Base-by-base conservation (phyloP, 805 yeast genomes). In the Ogataea parapolymorpha region DNA sequence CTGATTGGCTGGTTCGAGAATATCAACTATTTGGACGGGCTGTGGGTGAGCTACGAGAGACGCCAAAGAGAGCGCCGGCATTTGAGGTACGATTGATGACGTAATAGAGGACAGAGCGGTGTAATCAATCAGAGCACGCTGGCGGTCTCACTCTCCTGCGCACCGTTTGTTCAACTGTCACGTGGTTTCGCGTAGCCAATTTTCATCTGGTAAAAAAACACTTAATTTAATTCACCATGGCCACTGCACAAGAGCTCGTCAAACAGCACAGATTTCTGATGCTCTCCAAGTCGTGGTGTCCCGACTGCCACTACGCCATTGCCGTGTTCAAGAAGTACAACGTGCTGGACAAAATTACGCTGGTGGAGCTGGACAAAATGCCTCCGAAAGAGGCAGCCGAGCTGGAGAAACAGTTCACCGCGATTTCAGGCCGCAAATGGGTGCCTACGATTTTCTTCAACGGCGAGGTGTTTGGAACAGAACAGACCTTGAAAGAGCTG, bases 201-300 rank as follows among this genome's bases (percentile, higher is more conserved):
- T 12, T 30, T 10, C 26, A 8, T 10, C n/a, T 18, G 20, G 20
- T n/a, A 34, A 34, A 29, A 29, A 10, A 39, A 22, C 14, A 10
- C 15, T 11, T 17, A 3, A 16, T 26, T 17, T 23, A 17, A 33
- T 33, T 23, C 30, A 35, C 35, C 43, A 40, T 34, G 43, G 32
- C 27, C 20, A 39, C 46, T 53, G 87, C 82, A 2, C 61, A 68
- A 38, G 62, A 71, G 20, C 61, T 79, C 40, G 68, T 82, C 41
- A 38, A 56, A 8, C 51, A 64, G 3, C 63, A 80, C 61, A 67
- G 67, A 35, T 77, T 61, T 50, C 67, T 84, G 44, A 74, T 80
- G 72, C 56, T 83, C 10, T 76, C 85, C 29, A 84, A 83, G 50
- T 71, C 82, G 14, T 83, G 89, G 89, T 84, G 93, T 60, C 85